Evolutionary conservation across 441 rosid genomes (phyloP), one percentile per base, ranked within the genome.

Genomic region (Isatis lusitanica): DNA sequence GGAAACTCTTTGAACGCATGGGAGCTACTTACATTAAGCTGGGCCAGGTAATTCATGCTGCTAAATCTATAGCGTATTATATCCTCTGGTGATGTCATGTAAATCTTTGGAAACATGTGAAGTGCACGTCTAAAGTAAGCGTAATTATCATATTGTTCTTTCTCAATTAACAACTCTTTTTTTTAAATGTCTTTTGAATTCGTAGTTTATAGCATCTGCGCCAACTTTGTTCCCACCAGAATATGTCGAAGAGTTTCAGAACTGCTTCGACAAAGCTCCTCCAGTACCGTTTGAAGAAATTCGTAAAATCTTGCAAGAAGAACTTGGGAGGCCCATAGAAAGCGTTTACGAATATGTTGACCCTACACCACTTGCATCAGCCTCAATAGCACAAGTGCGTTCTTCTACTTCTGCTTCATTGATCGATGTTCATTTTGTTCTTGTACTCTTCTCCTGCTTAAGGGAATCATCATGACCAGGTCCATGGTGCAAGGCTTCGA

Each of bases 1-100:
- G 99, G 90, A 92, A 76, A 82, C 85, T 94, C 65, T 94, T 94
- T 86, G 99, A 94, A 73, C 96, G 97, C 67, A 86, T 94, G 99
- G 97, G 99, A 74, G 99, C 98, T 80, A 94, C 99, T 63, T 94
- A 90, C 79, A 85, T 92, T 80, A 94, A 94, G 79, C 79, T 94
- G 70, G 99, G 99, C 6, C 98, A 94, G 94, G 98, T 89, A 68
- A 80, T 70, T 71, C 64, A 46, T 70, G 7, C 50, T 64, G 5
- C 57, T 13, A 39, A 39, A 8, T 47, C 24, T 64, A 63, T 21
- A 70, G 31, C 24, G 2, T 52, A n/a, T 52, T 68, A 12, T 63
- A 63, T 74, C 43, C n/a, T 43, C 1, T 42, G 48, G 31, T 61
- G 42, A 17, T 67, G 9, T 9, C 38, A 40, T 65, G 70, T 43